Evolutionary conservation across 2,329 filamentous ascomycete genomes (phyloP), one percentile per base, ranked within the genome.

Genomic region (Ceratocystis destructans): DNA sequence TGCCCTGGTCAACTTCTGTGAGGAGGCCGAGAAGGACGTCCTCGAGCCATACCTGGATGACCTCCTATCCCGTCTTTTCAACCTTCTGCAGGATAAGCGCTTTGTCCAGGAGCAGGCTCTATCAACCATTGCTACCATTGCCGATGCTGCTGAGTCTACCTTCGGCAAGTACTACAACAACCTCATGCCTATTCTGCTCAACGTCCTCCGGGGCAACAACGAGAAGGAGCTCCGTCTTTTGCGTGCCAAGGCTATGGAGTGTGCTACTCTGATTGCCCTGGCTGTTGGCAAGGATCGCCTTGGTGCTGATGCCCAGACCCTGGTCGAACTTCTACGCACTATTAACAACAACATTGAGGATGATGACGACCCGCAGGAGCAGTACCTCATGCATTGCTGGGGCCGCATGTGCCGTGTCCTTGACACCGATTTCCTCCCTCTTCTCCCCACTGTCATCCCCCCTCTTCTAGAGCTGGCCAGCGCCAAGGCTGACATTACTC

Each of bases 341-440:
- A 96, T 97, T 66, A 94, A 99, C 75, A 82, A 86, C 71, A 87
- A 83, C 73, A 94, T 97, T 69, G 87, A 86, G 3, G 94, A 99
- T 72, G 78, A 91, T 1, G 94, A 99, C 72, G 94, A 99, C 73
- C 94, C 94, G 48, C 94, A 99, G 76, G 89, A 91, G 17, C 93
- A 96, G 72, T 99, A 99, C 75, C 82, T 99, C 45, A 89, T 99
- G 77, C 94, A 99, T 80, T 99, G 94, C 79, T 99, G 94, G 94
- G 94, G 94, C 64, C 87, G 94, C 62, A 99, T 99, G 94, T 97
- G 93, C 77, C 87, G 94, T 70, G 93, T 99, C 37, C 83, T 99
- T 69, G 91, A 89, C 22, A 79, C 83, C 61, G 92, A 96, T 71
- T 99, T 99, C 76, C 81, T 97, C 12, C 92, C 92, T 17, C 99